Base-by-base conservation (phyloP, 164 flowering plant species). In the Protea cynaroides region DNA sequence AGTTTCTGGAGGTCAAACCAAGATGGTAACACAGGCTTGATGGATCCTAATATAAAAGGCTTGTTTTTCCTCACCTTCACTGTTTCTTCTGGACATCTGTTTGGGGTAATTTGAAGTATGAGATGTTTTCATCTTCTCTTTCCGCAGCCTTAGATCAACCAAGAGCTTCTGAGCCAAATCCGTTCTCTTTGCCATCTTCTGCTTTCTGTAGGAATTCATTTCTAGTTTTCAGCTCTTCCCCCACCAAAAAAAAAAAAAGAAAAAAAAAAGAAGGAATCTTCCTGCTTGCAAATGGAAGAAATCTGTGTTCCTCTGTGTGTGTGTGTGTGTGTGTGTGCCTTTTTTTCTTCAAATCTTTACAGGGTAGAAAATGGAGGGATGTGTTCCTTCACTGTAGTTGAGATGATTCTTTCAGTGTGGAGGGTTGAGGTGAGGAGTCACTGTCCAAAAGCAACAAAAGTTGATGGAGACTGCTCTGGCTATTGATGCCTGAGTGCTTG, bases 111-210 rank as follows among this genome's bases (percentile, higher is more conserved):
- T 61, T 12, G 89, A 77, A 60, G 61, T 74, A 69, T 87, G 83
- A 63, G 85, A 47, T 0, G 71, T 69, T 17, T 83, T 85, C 84
- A 93, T 67, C 37, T 80, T 81, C 60, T 93, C 94, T 60, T 90
- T 93, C 58, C 93, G 63, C 65, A 74, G 55, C 34, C 89, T 81
- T 24, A 93, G 88, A 71, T 93, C 98, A 63, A 78, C 79, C 72
- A 93, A 75, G 71, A 93, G 79, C 76, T 90, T 93, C 88, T 88
- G 97, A 0, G 87, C 85, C 65, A 93, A 87, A 71, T 88, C 96
- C 2, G 96, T 72, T 61, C 79, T 76, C 75, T 76, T 83, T 4
- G 84, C 81, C 96, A 90, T 92, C 34, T 56, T 38, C 38, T 34
- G 36, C 64, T 66, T 66, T 58, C 59, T 22, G 4, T 54, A 12